A percentile compares a stretch with the other conserved stretches of the same genome.
Conservation (phyloP, 176 grass and related monocot species). For the Rhynchospora pubera region DNA sequence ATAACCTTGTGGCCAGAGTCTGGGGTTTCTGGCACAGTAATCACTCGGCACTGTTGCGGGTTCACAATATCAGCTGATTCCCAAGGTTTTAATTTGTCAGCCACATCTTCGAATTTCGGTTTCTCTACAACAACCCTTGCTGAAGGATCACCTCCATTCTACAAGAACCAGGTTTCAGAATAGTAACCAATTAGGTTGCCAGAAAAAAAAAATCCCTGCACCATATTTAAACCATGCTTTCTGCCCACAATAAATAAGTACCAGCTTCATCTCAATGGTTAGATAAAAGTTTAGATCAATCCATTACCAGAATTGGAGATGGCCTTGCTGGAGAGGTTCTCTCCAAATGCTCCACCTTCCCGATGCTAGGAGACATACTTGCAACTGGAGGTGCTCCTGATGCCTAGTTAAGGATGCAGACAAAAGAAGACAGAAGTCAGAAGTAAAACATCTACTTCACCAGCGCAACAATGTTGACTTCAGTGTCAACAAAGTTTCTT, state of each 20-base stretch:
- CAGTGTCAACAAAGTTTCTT: neutral
- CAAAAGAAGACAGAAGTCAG: constrained; percentile 5
- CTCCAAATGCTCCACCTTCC: constrained; percentile 72
- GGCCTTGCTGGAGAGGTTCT: constrained; percentile 89
- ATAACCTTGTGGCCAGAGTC: constrained; percentile 66
- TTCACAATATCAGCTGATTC: constrained; percentile 69
- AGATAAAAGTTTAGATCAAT: neutral
- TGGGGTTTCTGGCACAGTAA: constrained; percentile 79
- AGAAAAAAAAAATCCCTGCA: constrained; percentile 4
- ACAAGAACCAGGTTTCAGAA: constrained; percentile 34
- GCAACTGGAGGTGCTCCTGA: constrained; percentile 73
- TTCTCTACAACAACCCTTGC: constrained; percentile 70
- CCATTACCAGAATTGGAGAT: constrained; percentile 65
- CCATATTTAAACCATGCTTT: neutral
- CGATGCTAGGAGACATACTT: constrained; percentile 59
- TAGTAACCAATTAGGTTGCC: constrained; percentile 21
- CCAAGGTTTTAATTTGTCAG: constrained; percentile 66
- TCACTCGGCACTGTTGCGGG: constrained; percentile 70
- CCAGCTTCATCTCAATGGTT: neutral
- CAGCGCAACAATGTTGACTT: constrained; percentile 17
- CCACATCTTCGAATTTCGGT: constrained; percentile 68
- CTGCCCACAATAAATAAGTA: constrained; percentile 16
- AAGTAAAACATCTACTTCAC: neutral
- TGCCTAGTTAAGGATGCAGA: constrained; percentile 30
- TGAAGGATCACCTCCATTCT: constrained; percentile 78